A percentile compares a stretch with the other conserved stretches of the same genome.
Evolutionary conservation across 2,329 filamentous ascomycete genomes (phyloP).

Genomic region (Periconia sp.): DNA sequence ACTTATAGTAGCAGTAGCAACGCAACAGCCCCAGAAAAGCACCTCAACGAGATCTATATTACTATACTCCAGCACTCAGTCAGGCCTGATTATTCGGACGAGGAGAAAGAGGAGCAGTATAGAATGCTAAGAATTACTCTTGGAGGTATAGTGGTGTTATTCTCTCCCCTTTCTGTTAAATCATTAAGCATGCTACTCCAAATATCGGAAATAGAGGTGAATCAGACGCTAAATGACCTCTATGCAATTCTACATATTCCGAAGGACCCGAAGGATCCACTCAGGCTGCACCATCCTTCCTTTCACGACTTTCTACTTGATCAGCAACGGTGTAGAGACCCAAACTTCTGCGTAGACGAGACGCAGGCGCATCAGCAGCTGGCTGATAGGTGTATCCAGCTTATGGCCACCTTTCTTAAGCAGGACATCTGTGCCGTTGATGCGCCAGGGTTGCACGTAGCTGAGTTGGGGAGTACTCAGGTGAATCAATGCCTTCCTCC

Average conservation of each 20-base stretch:
- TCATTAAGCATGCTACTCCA: too few species aligned
- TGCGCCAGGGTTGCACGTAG: constrained; percentile 23
- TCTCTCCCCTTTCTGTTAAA: too few species aligned
- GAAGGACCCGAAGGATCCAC: constrained; percentile 28
- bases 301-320: constrained; percentile 27
- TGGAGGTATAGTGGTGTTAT: too few species aligned
- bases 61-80: too few species aligned
- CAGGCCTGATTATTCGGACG: too few species aligned
- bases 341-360: constrained; percentile 47
- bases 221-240: constrained; percentile 25
- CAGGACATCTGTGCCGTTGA: constrained; percentile 41
- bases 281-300: constrained; percentile 34
- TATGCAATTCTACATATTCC: constrained; percentile 24
- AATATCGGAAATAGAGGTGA: too few species aligned
- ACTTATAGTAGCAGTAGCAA: too few species aligned
- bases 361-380: constrained; percentile 30
- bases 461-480: background rate
- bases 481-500: constrained; percentile 4
- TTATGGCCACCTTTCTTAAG: constrained; percentile 37
- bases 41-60: too few species aligned
- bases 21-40: too few species aligned
- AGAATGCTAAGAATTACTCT: too few species aligned
- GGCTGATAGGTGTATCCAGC: constrained; percentile 36
- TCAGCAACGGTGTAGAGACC: constrained; percentile 27
- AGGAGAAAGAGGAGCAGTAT: too few species aligned